Base-by-base conservation (phyloP, 2,329 filamentous ascomycete genomes). In the Trichoderma sp. region DNA sequence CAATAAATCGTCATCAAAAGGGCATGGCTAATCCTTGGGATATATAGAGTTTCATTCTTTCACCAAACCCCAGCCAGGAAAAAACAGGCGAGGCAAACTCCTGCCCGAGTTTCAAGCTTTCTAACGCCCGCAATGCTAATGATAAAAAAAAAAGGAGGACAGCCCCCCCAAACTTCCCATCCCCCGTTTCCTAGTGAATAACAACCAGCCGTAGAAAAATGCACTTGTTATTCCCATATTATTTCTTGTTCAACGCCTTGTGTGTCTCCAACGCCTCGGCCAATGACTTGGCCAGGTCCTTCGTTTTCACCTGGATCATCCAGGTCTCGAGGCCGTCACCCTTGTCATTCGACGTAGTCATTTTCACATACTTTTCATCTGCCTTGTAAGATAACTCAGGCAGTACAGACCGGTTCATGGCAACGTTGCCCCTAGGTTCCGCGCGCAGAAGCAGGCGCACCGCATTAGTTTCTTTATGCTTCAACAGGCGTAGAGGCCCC, bases 341-440 rank as follows among this genome's bases (percentile, higher is more conserved):
- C 61, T 83, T 82, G 62, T 88, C 87, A 68, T 85, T 85, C 0
- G 88, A 85, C 5, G 87, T 84, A 13, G 83, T 83, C 69, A 91
- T 73, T 76, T 86, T 88, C 70, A 91, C 81, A 70, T 87, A 89
- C 79, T 90, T 91, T 13, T 83, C 82, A 33, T 85, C 84, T 7
- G 84, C 81, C 74, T 86, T 87, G 81, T 94, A 94, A 5, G 83
- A 83, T 64, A 89, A 80, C n/a, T 85, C 82, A 2, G 87, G 81
- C 40, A 92, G 79, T 60, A 94, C 79, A 24, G 83, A 79, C 73
- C 90, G 87, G 80, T 96, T 96, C 75, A 96, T 81, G 4, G 91
- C 86, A 58, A 95, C 83, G 49, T 91, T 87, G 19, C 93, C 93
- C 71, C 89, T 86, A 0, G 92, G 92, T 72, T 94, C 91, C n/a